Evolutionary conservation across 2,329 filamentous ascomycete species (phyloP).

Genomic region (Alternaria tenuissima): DNA sequence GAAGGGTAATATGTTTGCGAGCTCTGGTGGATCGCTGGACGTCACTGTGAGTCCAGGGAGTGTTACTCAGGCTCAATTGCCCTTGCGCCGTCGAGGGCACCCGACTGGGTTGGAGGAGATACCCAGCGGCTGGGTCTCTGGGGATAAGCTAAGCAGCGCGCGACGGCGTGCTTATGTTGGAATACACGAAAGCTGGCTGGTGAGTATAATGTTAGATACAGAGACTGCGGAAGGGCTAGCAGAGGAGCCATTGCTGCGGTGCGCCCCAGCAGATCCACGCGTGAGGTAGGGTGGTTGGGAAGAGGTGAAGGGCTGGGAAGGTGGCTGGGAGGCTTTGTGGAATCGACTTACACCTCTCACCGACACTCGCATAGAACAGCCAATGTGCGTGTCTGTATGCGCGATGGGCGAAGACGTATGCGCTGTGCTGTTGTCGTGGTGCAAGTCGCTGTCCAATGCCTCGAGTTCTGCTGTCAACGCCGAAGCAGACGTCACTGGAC

Average conservation of each 20-base stretch:
- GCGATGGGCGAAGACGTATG: slow-evolving; percentile 24
- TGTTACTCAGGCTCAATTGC: slow-evolving; percentile 19
- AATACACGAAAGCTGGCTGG: slow-evolving; percentile 32
- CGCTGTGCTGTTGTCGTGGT: slow-evolving; percentile 15
- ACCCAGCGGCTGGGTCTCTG: slow-evolving; percentile 28
- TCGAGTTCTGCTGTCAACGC: slow-evolving; percentile 21
- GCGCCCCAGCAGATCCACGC: slow-evolving; percentile 16
- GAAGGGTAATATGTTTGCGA: slow-evolving; percentile 41
- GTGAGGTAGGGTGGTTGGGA: slow-evolving; percentile 13
- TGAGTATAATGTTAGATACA: slow-evolving; percentile 31
- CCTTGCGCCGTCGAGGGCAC: slow-evolving; percentile 32
- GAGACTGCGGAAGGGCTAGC: slow-evolving; percentile 29
- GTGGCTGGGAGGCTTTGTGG: slow-evolving; percentile 26
- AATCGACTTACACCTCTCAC: slow-evolving; percentile 23
- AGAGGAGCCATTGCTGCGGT: slow-evolving; percentile 36
- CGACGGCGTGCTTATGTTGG: slow-evolving; percentile 26
- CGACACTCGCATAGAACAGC: slow-evolving; percentile 22
- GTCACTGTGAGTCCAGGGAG: slow-evolving; percentile 36
- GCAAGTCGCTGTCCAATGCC: slow-evolving; percentile 19
- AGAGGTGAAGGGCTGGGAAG: slow-evolving; percentile 27
- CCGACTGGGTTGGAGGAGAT: slow-evolving; percentile 26
- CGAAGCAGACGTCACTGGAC: slow-evolving; percentile 27
- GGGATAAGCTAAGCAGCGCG: slow-evolving; percentile 20
- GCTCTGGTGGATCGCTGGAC: slow-evolving; percentile 34
- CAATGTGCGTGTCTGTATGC: slow-evolving; percentile 18